A percentile compares a stretch with the other conserved stretches of the same genome.
Conservation (phyloP, 345 rosid species). For the Bretschneidera sinensis region DNA sequence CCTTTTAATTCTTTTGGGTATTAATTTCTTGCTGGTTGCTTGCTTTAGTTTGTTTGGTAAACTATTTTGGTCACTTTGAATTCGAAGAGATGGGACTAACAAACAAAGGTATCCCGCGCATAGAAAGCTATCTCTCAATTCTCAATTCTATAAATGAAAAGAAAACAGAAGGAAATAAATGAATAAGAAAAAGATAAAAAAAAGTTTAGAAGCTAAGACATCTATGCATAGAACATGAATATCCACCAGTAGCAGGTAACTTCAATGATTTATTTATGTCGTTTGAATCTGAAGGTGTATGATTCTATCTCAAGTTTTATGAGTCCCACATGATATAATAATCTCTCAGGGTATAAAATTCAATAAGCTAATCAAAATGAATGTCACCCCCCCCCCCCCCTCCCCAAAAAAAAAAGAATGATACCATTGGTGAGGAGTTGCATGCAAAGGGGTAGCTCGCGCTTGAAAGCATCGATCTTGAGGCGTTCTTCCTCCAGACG, state of each 20-base stretch:
- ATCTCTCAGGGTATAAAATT: neutral
- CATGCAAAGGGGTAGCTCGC: conserved; percentile 99
- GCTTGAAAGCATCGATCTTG: conserved; percentile 98
- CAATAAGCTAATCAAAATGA: too few species aligned
- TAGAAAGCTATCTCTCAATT: conserved; percentile 32
- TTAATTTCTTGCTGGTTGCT: too few species aligned
- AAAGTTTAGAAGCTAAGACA: conserved; percentile 13
- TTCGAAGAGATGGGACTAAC: conserved; percentile 16
- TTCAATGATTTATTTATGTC: conserved; percentile 8
- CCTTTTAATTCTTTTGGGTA: too few species aligned
- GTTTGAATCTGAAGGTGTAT: conserved; percentile 9
- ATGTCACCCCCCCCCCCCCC: too few species aligned
- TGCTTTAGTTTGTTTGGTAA: too few species aligned
- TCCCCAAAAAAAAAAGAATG: neutral
- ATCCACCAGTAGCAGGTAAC: conserved; percentile 14
- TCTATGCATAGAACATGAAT: conserved; percentile 17
- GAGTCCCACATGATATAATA: neutral
- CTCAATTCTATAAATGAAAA: conserved; percentile 35
- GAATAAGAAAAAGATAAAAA: conserved; percentile 20
- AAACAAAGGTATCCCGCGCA: conserved; percentile 15
- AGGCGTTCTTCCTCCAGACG: conserved; percentile 88
- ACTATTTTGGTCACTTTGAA: too few species aligned
- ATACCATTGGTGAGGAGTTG: conserved; percentile 93
- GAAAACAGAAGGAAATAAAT: too few species aligned
- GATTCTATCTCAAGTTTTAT: too few species aligned